These are phyloP conservation scores for Nakazawaea populi DNA, from an alignment of 805 yeast genomes.

Conservation along the genomic window DNA sequence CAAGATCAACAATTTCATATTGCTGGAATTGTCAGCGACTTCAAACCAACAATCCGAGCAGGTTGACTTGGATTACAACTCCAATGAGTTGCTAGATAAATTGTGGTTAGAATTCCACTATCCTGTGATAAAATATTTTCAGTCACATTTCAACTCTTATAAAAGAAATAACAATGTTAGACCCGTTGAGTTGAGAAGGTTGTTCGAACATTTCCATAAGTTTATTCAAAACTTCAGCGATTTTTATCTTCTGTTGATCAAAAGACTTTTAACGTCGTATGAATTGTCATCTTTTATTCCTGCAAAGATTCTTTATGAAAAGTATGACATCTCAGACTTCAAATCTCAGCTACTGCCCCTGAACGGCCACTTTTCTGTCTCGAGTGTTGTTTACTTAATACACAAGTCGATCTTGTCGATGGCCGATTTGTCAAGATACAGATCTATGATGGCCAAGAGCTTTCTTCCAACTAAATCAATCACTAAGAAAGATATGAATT, in stretches of 20 bases:
- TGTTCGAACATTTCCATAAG: conserved; percentile 46
- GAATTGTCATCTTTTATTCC: conserved; percentile 30
- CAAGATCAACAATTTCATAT: conserved; percentile 36
- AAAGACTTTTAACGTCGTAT: conserved; percentile 31
- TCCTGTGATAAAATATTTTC: conserved; percentile 57
- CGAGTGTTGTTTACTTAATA: conserved; percentile 31
- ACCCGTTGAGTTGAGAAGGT: conserved; percentile 51
- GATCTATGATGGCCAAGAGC: conserved; percentile 40
- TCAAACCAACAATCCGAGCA: background rate
- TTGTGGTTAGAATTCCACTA: conserved; percentile 61
- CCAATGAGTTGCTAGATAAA: conserved; percentile 35
- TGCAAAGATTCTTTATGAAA: conserved; percentile 23
- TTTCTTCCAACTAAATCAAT: conserved; percentile 27
- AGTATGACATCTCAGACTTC: conserved; percentile 17
- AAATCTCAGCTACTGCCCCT: conserved; percentile 1
- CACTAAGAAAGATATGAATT: conserved; percentile 30
- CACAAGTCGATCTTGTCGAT: conserved; percentile 46
- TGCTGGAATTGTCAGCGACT: conserved; percentile 24
- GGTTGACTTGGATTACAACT: conserved; percentile 9
- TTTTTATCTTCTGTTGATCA: conserved; percentile 41
- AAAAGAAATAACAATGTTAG: conserved; percentile 15
- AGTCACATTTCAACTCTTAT: conserved; percentile 25
- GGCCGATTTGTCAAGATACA: conserved; percentile 56
- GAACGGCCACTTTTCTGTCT: conserved; percentile 21
- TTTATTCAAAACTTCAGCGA: conserved; percentile 38